Evolutionary conservation across 768 basidiomycete genomes (phyloP).

Genomic region (Asterophora lycoperdoides): DNA sequence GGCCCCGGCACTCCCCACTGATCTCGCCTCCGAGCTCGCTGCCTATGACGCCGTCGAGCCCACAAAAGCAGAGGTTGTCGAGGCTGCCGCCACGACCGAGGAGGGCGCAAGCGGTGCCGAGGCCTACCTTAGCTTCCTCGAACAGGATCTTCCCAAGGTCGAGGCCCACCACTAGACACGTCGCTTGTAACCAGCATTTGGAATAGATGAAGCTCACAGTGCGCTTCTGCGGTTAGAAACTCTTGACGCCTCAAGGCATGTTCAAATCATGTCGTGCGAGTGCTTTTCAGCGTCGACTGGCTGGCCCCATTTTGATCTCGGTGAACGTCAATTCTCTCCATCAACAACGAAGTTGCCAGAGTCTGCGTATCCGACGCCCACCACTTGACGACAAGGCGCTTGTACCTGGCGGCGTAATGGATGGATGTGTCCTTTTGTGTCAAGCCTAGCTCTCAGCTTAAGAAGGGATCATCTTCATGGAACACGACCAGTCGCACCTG

Average conservation of each 20-base stretch:
- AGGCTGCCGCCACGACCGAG: constrained; percentile 30
- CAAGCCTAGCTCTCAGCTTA: too few relatives aligned
- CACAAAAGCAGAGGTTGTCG: constrained; percentile 35
- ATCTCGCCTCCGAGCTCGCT: constrained; percentile 84
- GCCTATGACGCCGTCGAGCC: constrained; percentile 86
- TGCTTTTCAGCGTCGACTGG: not conserved
- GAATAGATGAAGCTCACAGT: constrained; percentile 12
- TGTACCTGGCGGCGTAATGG: too few relatives aligned
- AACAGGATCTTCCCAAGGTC: constrained; percentile 53
- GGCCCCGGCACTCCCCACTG: constrained; percentile 68
- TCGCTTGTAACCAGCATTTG: constrained; percentile 9
- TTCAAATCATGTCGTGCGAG: not conserved
- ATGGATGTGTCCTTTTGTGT: too few relatives aligned
- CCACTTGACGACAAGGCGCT: too few relatives aligned
- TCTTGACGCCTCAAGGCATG: too few relatives aligned
- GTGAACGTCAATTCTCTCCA: too few relatives aligned
- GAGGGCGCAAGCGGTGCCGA: constrained; percentile 58
- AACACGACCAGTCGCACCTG: too few relatives aligned
- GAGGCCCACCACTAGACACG: constrained; percentile 28
- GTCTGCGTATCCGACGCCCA: too few relatives aligned
- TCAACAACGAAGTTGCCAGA: too few relatives aligned
- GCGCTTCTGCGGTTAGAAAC: not conserved
- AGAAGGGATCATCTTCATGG: too few relatives aligned
- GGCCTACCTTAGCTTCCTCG: constrained; percentile 75
- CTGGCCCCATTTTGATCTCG: too few relatives aligned